Evolutionary conservation across 208 protist genomes (phyloP), one percentile per base, ranked within the genome.

Genomic region (Trypanosoma rangeli): DNA sequence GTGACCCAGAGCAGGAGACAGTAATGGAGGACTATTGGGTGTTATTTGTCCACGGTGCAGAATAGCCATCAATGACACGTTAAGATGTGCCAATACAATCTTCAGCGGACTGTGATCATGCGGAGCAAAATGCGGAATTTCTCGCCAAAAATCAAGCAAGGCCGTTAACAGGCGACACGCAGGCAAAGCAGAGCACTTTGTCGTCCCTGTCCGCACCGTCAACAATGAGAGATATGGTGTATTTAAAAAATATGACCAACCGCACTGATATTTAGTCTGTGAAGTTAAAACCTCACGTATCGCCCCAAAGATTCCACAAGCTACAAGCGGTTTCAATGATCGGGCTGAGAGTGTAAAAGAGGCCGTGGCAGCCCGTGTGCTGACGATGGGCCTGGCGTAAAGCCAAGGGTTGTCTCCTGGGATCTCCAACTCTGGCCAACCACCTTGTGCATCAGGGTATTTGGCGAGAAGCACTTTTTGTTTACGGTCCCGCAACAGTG

Each of bases 381-480:
- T 64, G 13, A 78, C 59, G 35, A 61, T 55, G 37, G 73, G 53
- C 20, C 65, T 71, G 9, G 68, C 66, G 50, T 82, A 87, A 59
- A 87, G 68, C 76, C 76, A 87, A 58, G 64, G 64, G 52, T 18
- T 74, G 48, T 79, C 77, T 24, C 35, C 46, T 39, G 72, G 78
- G 5, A 94, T 70, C 18, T 71, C 61, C 31, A 70, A 75, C 20
- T 80, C 83, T 24, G 79, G 80, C 86, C 89, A 97, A 12, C 78
- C 80, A 49, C 89, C 87, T 66, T 94, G 86, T 29, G 68, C 67
- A 64, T 97, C 91, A 5, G 93, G 91, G 58, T 86, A 95, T 79
- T 91, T 95, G 20, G 82, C 83, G 33, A 95, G 31, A 12, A 87
- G 59, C 39, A 73, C 85, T 68, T 91, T 95, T 61, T 91, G 71